phyloP scores from a whole-genome alignment of 768 basidiomycete genomes.

The Mrakia gelida region DNA sequence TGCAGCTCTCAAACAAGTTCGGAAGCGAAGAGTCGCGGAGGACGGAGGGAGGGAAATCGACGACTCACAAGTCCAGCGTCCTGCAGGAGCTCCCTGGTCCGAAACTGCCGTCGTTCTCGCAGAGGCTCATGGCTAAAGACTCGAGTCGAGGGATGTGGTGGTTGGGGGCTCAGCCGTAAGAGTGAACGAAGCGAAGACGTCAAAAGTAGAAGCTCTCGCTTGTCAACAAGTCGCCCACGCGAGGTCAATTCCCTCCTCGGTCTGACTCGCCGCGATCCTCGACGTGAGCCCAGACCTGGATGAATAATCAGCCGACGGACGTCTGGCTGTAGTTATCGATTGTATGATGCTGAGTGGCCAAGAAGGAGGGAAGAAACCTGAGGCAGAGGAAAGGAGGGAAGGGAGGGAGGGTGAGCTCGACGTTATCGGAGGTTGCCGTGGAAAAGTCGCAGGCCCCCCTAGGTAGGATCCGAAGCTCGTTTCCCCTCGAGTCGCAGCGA shows the following conservation, averaged over 20 bases:
- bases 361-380: background rate
- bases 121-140: background rate
- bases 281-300: background rate
- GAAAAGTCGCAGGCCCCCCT: too few species aligned
- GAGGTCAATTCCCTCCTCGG: background rate
- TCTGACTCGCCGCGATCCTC: background rate
- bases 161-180: background rate
- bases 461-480: too few species aligned
- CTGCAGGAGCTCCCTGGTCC: background rate
- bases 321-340: too few species aligned
- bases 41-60: too few species aligned
- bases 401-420: background rate
- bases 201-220: background rate
- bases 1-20: too few species aligned
- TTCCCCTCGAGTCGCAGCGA: too few species aligned
- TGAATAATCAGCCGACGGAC: too few species aligned
- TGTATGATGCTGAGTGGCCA: background rate
- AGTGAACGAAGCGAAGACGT: background rate
- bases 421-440: too few species aligned
- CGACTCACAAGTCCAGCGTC: constrained; percentile 10
- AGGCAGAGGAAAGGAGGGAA: background rate
- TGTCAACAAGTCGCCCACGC: background rate
- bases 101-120: constrained; percentile 6
- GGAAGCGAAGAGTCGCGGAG: too few species aligned
- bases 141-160: background rate